phyloP scores from a whole-genome alignment of 2,329 filamentous ascomycete species.

The Diaporthe citrichinensis region DNA sequence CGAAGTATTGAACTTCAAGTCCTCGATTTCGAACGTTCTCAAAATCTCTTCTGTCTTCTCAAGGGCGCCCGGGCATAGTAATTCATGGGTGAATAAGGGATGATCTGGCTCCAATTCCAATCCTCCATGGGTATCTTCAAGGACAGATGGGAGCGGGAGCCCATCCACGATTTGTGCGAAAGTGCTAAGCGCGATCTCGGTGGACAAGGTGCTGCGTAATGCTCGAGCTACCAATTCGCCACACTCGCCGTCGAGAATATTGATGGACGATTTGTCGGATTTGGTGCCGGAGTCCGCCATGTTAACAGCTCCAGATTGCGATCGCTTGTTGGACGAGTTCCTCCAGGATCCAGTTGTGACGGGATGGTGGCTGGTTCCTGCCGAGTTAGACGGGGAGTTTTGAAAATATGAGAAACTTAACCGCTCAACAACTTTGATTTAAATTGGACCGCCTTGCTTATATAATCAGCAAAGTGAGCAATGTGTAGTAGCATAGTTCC shows the following conservation, averaged over 20 bases:
- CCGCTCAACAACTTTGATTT: not conserved
- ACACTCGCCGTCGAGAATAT: not conserved
- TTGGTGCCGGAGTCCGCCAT: not conserved
- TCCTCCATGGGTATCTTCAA: not conserved
- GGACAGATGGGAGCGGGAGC: not conserved
- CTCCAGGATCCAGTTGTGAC: not conserved
- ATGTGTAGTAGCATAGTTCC: too few species aligned
- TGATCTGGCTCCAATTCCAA: not conserved
- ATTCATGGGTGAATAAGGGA: not conserved
- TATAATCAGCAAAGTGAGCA: too few species aligned
- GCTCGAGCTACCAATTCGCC: not conserved
- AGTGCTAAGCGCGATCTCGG: slow-evolving; percentile 8
- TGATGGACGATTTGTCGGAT: not conserved
- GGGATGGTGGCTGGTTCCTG: not conserved
- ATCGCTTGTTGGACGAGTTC: not conserved
- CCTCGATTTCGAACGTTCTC: not conserved
- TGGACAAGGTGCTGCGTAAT: not conserved
- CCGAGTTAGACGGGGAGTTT: not conserved
- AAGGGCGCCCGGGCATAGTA: not conserved
- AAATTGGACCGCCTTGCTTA: not conserved
- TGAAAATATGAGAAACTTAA: not conserved
- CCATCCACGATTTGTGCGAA: slow-evolving; percentile 10
- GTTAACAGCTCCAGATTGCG: not conserved
- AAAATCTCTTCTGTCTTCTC: slow-evolving; percentile 8
- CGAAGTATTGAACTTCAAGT: slow-evolving; percentile 11